A percentile compares a stretch with the other conserved stretches of the same genome.
Conservation (phyloP, 2,329 filamentous ascomycete genomes). For the Atkinsonella texensis region DNA sequence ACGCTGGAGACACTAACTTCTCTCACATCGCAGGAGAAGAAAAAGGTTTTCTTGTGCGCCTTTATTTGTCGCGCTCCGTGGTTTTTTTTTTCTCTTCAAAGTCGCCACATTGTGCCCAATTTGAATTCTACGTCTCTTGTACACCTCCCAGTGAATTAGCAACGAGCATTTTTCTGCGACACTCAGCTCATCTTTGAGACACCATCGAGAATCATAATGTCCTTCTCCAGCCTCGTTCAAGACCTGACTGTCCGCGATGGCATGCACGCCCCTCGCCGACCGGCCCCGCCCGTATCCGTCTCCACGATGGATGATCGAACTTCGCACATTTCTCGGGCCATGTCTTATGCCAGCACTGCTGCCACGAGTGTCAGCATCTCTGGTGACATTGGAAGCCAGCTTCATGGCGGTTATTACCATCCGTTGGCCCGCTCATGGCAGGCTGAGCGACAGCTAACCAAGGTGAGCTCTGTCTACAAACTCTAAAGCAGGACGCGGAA, state of each 20-base stretch:
- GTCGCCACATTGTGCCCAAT: not conserved
- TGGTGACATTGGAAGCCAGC: conserved; percentile 69
- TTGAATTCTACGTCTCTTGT: not conserved
- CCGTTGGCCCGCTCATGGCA: conserved; percentile 73
- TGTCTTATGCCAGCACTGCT: conserved; percentile 54
- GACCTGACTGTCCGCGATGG: conserved; percentile 49
- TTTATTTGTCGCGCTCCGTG: not conserved
- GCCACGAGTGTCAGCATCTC: conserved; percentile 59
- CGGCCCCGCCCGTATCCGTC: conserved; percentile 31
- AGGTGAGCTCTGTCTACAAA: conserved; percentile 35
- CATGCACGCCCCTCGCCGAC: conserved; percentile 32
- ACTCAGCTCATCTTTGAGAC: not conserved
- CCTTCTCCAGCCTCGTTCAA: conserved; percentile 56
- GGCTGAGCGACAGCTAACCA: conserved; percentile 72
- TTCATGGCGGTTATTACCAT: conserved; percentile 74
- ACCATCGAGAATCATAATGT: conserved; percentile 31
- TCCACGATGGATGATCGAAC: conserved; percentile 48
- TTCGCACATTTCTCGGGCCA: conserved; percentile 50
- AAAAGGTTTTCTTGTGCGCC: not conserved
- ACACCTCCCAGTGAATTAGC: not conserved
- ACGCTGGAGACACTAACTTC: not conserved
- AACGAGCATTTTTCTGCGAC: not conserved
- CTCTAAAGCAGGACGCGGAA: not conserved
- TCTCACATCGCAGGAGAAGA: not conserved
- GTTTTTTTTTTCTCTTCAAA: not conserved